Evolutionary conservation across 225 moss, liverwort and hornwort genomes (phyloP).

Genomic region (Pseudisothecium myosuroides): DNA sequence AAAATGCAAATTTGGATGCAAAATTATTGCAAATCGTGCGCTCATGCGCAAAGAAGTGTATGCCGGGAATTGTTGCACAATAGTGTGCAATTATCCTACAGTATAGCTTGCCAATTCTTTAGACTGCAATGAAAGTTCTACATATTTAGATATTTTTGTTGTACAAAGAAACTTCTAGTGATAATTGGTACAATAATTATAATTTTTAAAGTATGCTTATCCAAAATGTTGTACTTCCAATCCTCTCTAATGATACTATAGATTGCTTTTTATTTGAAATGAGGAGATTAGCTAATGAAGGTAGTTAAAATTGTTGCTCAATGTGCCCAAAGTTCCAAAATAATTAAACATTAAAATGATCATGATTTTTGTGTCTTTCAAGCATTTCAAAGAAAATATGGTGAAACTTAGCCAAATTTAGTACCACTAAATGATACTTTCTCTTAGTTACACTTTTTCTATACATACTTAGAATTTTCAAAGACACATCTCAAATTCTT

Average conservation of each 20-base stretch:
- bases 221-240: background rate
- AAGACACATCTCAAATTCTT: background rate
- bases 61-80: rapidly evolving
- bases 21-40: too few relatives aligned
- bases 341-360: background rate
- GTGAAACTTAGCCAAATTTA: too few relatives aligned
- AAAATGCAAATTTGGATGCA: too few relatives aligned
- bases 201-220: background rate
- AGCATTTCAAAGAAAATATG: background rate
- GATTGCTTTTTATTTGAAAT: too few relatives aligned
- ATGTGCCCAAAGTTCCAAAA: background rate
- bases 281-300: too few relatives aligned
- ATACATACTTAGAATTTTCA: background rate
- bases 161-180: background rate
- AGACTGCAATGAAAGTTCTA: background rate
- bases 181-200: background rate
- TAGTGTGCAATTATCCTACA: too few relatives aligned
- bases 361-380: background rate
- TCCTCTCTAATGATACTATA: background rate
- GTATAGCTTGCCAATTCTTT: background rate
- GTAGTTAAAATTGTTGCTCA: too few relatives aligned
- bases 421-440: too few relatives aligned
- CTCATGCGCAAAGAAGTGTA: rapidly evolving
- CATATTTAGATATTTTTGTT: background rate
- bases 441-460: background rate